Evolutionary conservation across 169 alveolate species (phyloP).

Genomic region (Plasmodium inui): DNA sequence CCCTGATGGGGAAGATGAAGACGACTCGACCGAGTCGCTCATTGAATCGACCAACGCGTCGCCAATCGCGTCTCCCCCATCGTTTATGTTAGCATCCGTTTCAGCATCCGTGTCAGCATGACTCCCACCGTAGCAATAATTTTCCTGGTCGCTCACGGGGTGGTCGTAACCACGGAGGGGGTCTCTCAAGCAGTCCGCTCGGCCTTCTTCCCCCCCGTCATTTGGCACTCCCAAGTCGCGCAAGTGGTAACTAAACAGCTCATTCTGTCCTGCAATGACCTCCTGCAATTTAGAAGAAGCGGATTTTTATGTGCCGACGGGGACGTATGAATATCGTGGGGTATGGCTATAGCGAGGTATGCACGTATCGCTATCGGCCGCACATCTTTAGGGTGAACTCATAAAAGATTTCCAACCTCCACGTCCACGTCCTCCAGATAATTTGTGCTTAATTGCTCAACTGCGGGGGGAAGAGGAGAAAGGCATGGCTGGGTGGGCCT

Average conservation of each 20-base stretch:
- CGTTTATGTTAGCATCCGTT: background rate
- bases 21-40: background rate
- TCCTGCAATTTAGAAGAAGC: background rate
- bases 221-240: background rate
- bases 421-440: slow-evolving; percentile 15
- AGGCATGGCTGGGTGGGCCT: background rate
- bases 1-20: background rate
- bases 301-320: background rate
- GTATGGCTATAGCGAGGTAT: background rate
- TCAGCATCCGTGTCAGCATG: background rate
- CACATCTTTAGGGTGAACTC: background rate
- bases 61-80: background rate
- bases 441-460: slow-evolving; percentile 58
- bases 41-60: background rate
- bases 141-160: slow-evolving; percentile 4
- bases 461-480: slow-evolving; percentile 3
- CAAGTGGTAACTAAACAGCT: background rate
- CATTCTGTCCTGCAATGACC: background rate
- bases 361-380: background rate
- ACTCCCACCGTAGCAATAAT: background rate
- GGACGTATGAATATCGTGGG: too few species aligned
- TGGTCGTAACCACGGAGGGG: background rate
- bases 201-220: background rate
- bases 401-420: slow-evolving; percentile 12
- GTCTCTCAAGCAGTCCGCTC: background rate